Evolutionary conservation across 1,284 basidiomycete genomes (phyloP).

Genomic region (Ustilago loliicola): DNA sequence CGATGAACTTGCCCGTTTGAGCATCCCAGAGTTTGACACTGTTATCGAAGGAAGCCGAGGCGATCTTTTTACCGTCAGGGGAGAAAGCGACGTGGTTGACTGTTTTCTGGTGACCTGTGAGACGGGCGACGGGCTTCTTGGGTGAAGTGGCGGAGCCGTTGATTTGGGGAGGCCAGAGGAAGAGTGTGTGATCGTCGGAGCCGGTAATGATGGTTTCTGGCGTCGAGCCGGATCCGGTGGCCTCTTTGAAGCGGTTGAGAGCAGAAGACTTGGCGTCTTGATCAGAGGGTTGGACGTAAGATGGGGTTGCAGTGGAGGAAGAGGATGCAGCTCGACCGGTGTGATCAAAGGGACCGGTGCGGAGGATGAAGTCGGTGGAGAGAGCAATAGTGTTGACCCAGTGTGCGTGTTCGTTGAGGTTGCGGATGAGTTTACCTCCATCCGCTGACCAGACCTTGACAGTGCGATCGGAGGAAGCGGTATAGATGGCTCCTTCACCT

Average conservation of each 20-base stretch:
- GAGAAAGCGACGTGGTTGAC: constrained; percentile 95
- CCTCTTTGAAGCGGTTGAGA: constrained; percentile 77
- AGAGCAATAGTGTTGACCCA: constrained; percentile 98
- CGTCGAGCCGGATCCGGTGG: constrained; percentile 80
- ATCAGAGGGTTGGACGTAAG: constrained; percentile 42
- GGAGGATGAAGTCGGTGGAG: constrained; percentile 92
- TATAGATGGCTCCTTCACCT: constrained; percentile 77
- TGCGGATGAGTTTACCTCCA: constrained; percentile 76
- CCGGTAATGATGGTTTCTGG: constrained; percentile 82
- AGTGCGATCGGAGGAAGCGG: constrained; percentile 91
- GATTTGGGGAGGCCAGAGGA: constrained; percentile 68
- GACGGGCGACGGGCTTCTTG: constrained; percentile 86
- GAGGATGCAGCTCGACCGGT: constrained; percentile 70
- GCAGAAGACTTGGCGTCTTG: constrained; percentile 27
- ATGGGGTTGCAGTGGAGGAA: constrained; percentile 11
- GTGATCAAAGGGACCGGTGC: constrained; percentile 95
- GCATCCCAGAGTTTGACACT: constrained; percentile 88
- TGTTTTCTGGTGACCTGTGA: constrained; percentile 96
- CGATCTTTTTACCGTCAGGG: constrained; percentile 91
- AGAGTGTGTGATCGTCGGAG: constrained; percentile 89
- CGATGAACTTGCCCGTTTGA: constrained; percentile 81
- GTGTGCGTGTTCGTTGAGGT: constrained; percentile 93
- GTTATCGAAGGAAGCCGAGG: constrained; percentile 91
- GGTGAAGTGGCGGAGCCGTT: constrained; percentile 65
- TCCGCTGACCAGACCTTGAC: constrained; percentile 94